Evolutionary conservation across 2,329 filamentous ascomycete genomes (phyloP).

Genomic region (Cordyceps cicadae): DNA sequence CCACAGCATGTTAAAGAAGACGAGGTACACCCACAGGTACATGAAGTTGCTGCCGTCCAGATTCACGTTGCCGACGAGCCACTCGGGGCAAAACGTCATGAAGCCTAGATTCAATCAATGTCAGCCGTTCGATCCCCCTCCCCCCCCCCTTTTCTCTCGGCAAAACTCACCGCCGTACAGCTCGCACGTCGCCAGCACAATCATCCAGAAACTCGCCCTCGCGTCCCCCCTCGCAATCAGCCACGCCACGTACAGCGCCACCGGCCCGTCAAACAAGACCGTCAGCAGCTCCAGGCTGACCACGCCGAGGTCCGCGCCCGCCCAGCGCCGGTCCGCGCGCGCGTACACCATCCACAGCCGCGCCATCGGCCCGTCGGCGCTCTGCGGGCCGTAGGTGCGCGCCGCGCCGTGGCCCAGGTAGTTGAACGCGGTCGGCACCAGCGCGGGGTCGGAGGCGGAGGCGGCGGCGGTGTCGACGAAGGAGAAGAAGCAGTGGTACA

Average conservation of each 20-base stretch:
- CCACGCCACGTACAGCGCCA: slow-evolving; percentile 53
- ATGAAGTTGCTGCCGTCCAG: slow-evolving; percentile 60
- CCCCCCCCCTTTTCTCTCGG: too few relatives aligned
- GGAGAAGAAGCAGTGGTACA: slow-evolving; percentile 88
- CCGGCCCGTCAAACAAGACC: slow-evolving; percentile 52
- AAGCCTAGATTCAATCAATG: slow-evolving; percentile 37
- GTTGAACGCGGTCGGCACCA: slow-evolving; percentile 42
- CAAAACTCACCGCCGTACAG: slow-evolving; percentile 53
- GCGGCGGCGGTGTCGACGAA: too few relatives aligned
- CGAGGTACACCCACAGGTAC: slow-evolving; percentile 59
- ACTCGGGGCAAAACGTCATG: slow-evolving; percentile 65
- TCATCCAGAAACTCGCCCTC: slow-evolving; percentile 53
- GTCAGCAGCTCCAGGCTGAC: slow-evolving; percentile 59
- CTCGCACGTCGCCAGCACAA: slow-evolving; percentile 57
- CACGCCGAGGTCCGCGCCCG: slow-evolving; percentile 52
- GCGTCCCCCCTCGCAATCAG: slow-evolving; percentile 48
- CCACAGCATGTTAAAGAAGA: slow-evolving; percentile 64
- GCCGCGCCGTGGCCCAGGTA: slow-evolving; percentile 40
- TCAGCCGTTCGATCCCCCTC: too few relatives aligned
- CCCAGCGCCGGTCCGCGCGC: slow-evolving; percentile 56
- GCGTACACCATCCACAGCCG: slow-evolving; percentile 63
- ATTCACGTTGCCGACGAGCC: slow-evolving; percentile 53
- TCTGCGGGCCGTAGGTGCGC: slow-evolving; percentile 48
- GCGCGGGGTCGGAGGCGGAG: slow-evolving; percentile 13
- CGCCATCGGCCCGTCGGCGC: slow-evolving; percentile 43